Base-by-base conservation (phyloP, 2,329 filamentous ascomycete genomes). In the Fusarium sp. region DNA sequence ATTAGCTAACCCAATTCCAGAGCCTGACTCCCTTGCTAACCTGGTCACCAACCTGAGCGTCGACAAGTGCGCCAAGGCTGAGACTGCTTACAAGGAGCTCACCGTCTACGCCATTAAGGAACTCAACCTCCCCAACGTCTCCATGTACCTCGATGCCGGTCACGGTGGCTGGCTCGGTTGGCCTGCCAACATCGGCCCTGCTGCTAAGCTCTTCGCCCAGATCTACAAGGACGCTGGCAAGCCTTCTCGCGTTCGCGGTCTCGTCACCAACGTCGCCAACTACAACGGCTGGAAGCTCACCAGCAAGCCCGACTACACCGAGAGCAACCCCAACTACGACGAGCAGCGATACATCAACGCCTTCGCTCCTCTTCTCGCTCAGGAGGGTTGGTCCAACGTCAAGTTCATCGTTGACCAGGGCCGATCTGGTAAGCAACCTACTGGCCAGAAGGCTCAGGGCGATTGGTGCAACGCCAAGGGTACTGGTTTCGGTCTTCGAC, bases 381-480 rank as follows among this genome's bases (percentile, higher is more conserved):
- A 84, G 1, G 73, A 79, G 34, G 86, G 86, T 67, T 87, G 83
- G 81, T 28, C 78, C 6, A 78, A 82, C 44, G 84, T 83, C 15
- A 81, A 85, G 75, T 87, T 88, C 80, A 85, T 89, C 75, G 81
- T 84, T 15, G 87, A 87, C 73, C 84, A 85, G 50, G 84, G 87
- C 68, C 90, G 91, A 54, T 83, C 80, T n/a, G 84, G 84, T 44
- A 87, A 87, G 77, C 90, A 92, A 74, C 90, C 88, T 61, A 91
- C 89, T 26, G 89, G 89, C 60, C 90, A 92, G 80, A 51, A 83
- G 64, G 81, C 85, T 61, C 91, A 90, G 89, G 90, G 90, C 47
- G 86, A 92, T 79, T 93, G 91, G 91, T 93, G 91, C 84, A 93
- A 92, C 76, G 85, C 89, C 68, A 86, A 84, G 38, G 88, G 87